Percentiles rank a stretch among this genome's conserved stretches.
phyloP scores from a whole-genome alignment of 2,329 filamentous ascomycete species.

The Phyllachora maydis region DNA sequence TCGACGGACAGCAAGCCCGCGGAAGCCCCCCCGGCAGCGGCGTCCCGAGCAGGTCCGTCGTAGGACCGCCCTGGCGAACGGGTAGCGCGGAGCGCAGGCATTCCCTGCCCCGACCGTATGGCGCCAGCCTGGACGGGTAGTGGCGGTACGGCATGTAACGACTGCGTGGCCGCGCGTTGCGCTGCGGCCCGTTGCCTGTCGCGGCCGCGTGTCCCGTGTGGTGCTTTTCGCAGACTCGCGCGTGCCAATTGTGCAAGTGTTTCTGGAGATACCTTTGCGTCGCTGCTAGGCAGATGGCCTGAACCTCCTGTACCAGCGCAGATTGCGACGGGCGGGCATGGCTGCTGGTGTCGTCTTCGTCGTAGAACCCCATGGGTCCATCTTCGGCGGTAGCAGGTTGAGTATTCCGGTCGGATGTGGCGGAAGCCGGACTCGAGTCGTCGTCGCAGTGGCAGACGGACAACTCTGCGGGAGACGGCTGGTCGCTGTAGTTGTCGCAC shows the following conservation, averaged over 20 bases:
- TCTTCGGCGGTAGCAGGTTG: background rate
- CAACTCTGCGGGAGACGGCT: background rate
- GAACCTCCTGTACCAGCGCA: slow-evolving; percentile 1
- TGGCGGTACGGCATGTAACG: background rate
- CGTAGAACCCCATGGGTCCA: background rate
- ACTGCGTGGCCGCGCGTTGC: background rate
- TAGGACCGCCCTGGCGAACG: background rate
- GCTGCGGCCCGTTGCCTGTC: background rate
- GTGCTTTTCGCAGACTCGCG: background rate
- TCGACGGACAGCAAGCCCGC: too few species aligned
- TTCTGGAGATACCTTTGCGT: slow-evolving; percentile 2
- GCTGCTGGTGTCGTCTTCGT: background rate
- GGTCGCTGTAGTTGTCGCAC: background rate
- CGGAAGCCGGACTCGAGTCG: too few species aligned
- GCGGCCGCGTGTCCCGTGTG: background rate
- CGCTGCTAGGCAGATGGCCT: slow-evolving; percentile 3
- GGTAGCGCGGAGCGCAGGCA: background rate
- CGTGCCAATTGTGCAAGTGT: slow-evolving; percentile 1
- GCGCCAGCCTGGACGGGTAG: background rate
- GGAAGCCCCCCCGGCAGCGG: too few species aligned
- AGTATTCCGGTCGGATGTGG: too few species aligned
- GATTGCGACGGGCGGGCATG: background rate
- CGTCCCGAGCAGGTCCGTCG: too few species aligned
- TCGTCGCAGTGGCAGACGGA: background rate
- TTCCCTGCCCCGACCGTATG: background rate